Evolutionary conservation across 2,329 filamentous ascomycete species (phyloP).

Genomic region (Ophiocordyceps sinensis): DNA sequence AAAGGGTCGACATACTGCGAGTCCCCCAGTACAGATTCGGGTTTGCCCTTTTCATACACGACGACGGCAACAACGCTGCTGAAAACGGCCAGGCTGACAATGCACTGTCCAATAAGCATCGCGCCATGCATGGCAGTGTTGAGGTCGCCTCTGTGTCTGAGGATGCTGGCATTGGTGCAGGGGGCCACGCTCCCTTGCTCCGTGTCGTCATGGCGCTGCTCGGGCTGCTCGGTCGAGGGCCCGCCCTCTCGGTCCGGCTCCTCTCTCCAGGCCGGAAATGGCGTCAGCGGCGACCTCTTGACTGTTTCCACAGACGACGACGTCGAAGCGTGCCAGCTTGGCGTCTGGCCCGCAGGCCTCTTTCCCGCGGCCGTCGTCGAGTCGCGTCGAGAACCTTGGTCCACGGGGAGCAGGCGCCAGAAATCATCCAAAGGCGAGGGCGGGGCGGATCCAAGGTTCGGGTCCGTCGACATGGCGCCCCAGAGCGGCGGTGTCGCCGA

Average conservation of each 20-base stretch:
- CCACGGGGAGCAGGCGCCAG: slow-evolving; percentile 2
- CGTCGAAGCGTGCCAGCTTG: slow-evolving; percentile 1
- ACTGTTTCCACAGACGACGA: slow-evolving; percentile 2
- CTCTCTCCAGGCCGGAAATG: slow-evolving; percentile 12
- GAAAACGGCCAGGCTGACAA: neutral
- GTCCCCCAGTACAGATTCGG: neutral
- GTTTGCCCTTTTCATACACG: neutral
- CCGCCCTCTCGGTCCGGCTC: slow-evolving; percentile 2
- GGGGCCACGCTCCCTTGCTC: neutral
- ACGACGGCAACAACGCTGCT: neutral
- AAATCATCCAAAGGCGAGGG: neutral
- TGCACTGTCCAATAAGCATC: neutral
- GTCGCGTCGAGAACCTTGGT: neutral
- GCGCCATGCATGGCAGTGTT: neutral
- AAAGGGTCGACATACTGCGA: too few relatives aligned
- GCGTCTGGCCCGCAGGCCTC: neutral
- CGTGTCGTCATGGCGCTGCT: neutral
- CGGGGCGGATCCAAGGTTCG: neutral
- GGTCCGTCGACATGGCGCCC: neutral
- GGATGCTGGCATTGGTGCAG: neutral
- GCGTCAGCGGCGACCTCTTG: slow-evolving; percentile 9
- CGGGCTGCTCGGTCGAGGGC: neutral
- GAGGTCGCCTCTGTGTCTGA: neutral
- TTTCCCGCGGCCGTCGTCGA: neutral
- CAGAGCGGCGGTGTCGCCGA: neutral